Percentiles rank a stretch among this genome's conserved stretches.
These are phyloP conservation scores for Venturia effusa DNA, from an alignment of 2,329 filamentous ascomycete genomes.

Conservation along the genomic window DNA sequence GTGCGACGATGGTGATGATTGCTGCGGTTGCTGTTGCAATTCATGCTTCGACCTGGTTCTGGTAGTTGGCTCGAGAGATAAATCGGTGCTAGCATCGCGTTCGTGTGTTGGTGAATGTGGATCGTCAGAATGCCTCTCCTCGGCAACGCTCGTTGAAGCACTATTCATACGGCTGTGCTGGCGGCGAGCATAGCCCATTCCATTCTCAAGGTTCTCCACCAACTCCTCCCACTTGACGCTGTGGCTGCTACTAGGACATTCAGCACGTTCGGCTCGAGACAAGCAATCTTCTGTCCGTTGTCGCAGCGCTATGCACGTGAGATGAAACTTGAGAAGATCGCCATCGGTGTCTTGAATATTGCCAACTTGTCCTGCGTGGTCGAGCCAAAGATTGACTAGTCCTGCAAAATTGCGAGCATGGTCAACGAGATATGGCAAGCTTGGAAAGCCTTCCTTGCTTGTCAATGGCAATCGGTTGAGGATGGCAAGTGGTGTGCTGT, in stretches of 20 bases:
- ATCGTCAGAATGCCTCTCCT: background rate
- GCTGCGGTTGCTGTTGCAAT: background rate
- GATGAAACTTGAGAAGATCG: constrained; percentile 39
- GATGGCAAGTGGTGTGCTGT: constrained; percentile 87
- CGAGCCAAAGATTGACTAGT: constrained; percentile 71
- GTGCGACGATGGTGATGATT: constrained; percentile 4
- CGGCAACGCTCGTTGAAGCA: constrained; percentile 1
- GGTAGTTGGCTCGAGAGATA: background rate
- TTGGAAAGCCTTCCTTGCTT: constrained; percentile 84
- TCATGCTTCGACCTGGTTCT: constrained; percentile 3
- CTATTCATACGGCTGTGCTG: constrained; percentile 8
- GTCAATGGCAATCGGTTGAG: constrained; percentile 68
- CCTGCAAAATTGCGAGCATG: constrained; percentile 75
- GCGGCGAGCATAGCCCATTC: background rate
- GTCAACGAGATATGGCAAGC: constrained; percentile 85
- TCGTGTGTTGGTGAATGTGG: background rate
- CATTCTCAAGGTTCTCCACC: constrained; percentile 9
- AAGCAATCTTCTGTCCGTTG: constrained; percentile 40
- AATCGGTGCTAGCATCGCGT: background rate
- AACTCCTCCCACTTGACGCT: constrained; percentile 43
- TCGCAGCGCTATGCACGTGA: constrained; percentile 35
- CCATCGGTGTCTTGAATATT: constrained; percentile 31
- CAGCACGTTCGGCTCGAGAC: constrained; percentile 40
- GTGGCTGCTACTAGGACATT: constrained; percentile 36
- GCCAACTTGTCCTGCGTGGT: constrained; percentile 32